These are phyloP conservation scores for Blastosporella zonata DNA, from an alignment of 1,284 basidiomycete species.

Conservation along the genomic window DNA sequence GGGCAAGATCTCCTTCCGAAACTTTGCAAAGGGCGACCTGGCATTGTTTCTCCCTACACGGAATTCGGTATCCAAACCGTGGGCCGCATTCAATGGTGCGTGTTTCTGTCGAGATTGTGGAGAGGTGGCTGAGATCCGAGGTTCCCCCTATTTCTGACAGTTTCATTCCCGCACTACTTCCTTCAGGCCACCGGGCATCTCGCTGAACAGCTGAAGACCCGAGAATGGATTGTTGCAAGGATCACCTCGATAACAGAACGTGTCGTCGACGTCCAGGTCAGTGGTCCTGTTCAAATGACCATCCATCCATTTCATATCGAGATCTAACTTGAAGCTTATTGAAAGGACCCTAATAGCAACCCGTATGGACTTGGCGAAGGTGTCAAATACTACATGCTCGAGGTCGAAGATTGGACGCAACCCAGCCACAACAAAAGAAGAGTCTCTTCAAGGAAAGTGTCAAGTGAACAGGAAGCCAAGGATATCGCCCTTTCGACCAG, in stretches of 20 bases:
- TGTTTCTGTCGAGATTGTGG: constrained; percentile 17
- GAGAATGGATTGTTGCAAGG: constrained; percentile 93
- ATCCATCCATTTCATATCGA: not conserved
- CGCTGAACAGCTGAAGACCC: constrained; percentile 79
- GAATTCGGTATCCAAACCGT: constrained; percentile 88
- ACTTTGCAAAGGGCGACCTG: constrained; percentile 90
- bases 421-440: constrained; percentile 62
- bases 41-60: constrained; percentile 95
- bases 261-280: constrained; percentile 76
- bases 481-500: constrained; percentile 24
- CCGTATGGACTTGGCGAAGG: constrained; percentile 85
- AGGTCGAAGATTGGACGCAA: constrained; percentile 91
- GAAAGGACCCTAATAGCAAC: constrained; percentile 68
- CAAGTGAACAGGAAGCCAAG: constrained; percentile 36
- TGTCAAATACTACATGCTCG: constrained; percentile 89
- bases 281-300: constrained; percentile 22
- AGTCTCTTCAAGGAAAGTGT: constrained; percentile 48
- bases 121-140: constrained; percentile 30
- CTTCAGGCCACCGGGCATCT: constrained; percentile 83
- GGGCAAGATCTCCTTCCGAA: constrained; percentile 92
- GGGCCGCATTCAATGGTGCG: constrained; percentile 95
- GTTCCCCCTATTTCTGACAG: constrained; percentile 42
- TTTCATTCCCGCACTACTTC: constrained; percentile 97
- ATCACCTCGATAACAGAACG: constrained; percentile 87
- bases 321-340: constrained; percentile 1